A percentile compares a stretch with the other conserved stretches of the same genome.
Evolutionary conservation across 108 stramenopile genomes (phyloP).

Genomic region (Skeletonema menzelii): DNA sequence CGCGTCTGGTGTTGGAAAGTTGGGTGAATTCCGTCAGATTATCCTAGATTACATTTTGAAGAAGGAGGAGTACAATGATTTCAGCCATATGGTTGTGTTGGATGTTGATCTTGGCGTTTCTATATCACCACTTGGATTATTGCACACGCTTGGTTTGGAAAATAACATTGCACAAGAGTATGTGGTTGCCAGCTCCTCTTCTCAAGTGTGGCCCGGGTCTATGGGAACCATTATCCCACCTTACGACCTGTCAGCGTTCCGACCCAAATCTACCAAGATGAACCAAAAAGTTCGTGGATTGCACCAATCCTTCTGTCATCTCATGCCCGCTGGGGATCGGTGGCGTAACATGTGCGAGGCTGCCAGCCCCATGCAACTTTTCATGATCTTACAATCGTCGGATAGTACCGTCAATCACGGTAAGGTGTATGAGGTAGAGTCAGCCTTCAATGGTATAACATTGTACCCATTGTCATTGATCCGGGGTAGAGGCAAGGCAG

Average conservation of each 20-base stretch:
- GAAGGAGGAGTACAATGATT: conserved; percentile 40
- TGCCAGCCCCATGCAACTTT: conserved; percentile 51
- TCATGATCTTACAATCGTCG: conserved; percentile 43
- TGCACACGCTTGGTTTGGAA: conserved; percentile 48
- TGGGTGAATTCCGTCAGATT: conserved; percentile 54
- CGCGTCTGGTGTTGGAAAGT: conserved; percentile 45
- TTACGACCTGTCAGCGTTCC: conserved; percentile 57
- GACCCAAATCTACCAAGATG: conserved; percentile 28
- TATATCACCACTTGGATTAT: conserved; percentile 44
- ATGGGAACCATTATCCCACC: conserved; percentile 55
- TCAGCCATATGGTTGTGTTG: conserved; percentile 52
- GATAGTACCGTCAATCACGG: conserved; percentile 20
- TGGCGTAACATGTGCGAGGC: conserved; percentile 64
- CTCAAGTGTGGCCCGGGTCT: conserved; percentile 49
- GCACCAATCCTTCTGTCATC: conserved; percentile 49
- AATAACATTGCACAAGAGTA: conserved; percentile 27
- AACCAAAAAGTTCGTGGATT: conserved; percentile 31
- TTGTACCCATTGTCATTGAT: conserved; percentile 50
- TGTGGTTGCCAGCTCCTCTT: conserved; percentile 39
- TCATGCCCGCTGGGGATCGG: conserved; percentile 49
- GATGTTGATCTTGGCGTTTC: conserved; percentile 52
- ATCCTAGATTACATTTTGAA: conserved; percentile 42
- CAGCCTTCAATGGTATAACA: conserved; percentile 53
- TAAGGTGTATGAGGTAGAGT: conserved; percentile 35
- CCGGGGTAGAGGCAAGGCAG: conserved; percentile 14